These are phyloP conservation scores for Neurospora sp. DNA, from an alignment of 495 filamentous ascomycete species.

Conservation along the genomic window DNA sequence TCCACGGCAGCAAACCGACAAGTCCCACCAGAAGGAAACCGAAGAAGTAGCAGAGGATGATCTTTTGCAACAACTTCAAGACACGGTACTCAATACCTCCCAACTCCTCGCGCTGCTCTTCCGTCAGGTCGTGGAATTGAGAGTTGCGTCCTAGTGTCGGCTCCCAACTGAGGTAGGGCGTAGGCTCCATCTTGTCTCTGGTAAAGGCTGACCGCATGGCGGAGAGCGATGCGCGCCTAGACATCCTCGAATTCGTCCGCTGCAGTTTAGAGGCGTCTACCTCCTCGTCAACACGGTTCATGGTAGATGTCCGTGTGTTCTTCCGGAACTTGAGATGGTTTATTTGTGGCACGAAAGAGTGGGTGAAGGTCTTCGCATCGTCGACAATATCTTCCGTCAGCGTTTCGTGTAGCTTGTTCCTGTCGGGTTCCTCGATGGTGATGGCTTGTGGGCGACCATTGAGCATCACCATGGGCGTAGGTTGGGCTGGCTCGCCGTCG, in stretches of 20 bases:
- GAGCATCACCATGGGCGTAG: not conserved
- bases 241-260: conserved; percentile 9
- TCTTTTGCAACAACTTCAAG: conserved; percentile 70
- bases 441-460: conserved; percentile 45
- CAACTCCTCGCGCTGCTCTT: conserved; percentile 85
- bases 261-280: not conserved
- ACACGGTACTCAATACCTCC: conserved; percentile 92
- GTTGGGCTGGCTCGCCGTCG: conserved; percentile 4
- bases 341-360: conserved; percentile 10
- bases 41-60: conserved; percentile 68
- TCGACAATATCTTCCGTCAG: conserved; percentile 24
- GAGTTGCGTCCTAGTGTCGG: conserved; percentile 89
- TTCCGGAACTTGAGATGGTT: conserved; percentile 26
- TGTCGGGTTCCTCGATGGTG: conserved; percentile 53
- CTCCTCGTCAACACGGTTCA: conserved; percentile 8
- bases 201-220: conserved; percentile 29
- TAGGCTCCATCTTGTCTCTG: conserved; percentile 38
- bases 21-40: conserved; percentile 66
- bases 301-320: conserved; percentile 10
- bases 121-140: conserved; percentile 75
- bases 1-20: conserved; percentile 68
- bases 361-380: conserved; percentile 22
- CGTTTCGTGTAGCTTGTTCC: conserved; percentile 18
- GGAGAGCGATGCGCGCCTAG: conserved; percentile 19
- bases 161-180: conserved; percentile 88